Percentiles rank a stretch among this genome's conserved stretches.
phyloP scores from a whole-genome alignment of 176 grass and related monocot genomes.

The Dendrocalamus sinicus region DNA sequence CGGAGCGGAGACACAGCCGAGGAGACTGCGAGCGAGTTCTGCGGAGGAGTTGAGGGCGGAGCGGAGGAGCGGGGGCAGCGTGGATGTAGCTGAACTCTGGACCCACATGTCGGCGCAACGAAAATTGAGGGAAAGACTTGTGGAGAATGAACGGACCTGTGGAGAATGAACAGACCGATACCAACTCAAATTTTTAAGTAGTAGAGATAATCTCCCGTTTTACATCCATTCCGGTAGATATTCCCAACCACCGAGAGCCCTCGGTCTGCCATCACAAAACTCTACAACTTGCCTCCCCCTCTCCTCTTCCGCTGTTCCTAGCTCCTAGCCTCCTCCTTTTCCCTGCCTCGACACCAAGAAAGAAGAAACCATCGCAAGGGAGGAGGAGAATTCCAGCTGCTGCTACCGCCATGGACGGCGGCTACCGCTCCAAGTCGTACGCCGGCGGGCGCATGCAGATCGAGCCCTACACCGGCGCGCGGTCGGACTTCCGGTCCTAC shows the following conservation, averaged over 20 bases:
- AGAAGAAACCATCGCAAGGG: constrained; percentile 6
- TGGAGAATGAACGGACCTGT: no score
- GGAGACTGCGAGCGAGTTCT: no score
- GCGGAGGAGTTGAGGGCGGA: no score
- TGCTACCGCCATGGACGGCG: constrained; percentile 40
- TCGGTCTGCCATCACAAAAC: background rate
- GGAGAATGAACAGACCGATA: no score
- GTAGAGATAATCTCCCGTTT: background rate
- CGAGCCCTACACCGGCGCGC: constrained; percentile 58
- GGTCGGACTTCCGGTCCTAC: constrained; percentile 54
- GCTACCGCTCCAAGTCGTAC: constrained; percentile 66
- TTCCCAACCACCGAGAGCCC: constrained; percentile 19
- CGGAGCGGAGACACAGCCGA: no score
- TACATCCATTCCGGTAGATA: background rate
- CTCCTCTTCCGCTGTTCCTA: background rate
- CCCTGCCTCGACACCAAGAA: background rate
- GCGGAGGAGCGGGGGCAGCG: no score
- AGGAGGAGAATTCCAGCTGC: background rate
- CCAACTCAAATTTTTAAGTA: no score
- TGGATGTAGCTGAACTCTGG: no score
- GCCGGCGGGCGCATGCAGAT: constrained; percentile 65
- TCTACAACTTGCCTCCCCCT: background rate
- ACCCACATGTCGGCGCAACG: no score
- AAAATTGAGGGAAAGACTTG: no score
- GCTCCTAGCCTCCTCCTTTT: background rate